Percentiles rank a stretch among this genome's conserved stretches.
Evolutionary conservation across 2,329 filamentous ascomycete species (phyloP).

Genomic region (Penicillium brasilianum): DNA sequence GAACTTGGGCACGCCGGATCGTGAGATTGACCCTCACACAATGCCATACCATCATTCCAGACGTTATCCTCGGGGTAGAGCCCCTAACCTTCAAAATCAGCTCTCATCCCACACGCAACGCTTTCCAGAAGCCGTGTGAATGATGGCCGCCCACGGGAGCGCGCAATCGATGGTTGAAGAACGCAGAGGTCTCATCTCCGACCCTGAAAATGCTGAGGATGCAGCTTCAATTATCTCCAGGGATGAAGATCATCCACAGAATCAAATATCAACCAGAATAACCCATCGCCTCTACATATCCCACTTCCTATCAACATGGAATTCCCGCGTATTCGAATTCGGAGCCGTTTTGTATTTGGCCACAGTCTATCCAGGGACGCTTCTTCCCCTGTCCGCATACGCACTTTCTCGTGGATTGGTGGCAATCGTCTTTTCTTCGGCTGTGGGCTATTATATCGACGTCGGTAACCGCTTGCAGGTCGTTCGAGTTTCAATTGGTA

Average conservation of each 20-base stretch:
- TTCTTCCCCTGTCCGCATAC: constrained; percentile 68
- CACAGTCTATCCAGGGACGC: constrained; percentile 57
- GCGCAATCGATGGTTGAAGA: background rate
- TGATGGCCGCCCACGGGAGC: background rate
- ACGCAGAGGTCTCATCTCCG: background rate
- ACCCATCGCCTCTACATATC: constrained; percentile 55
- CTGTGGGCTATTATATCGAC: constrained; percentile 56
- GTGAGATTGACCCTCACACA: background rate
- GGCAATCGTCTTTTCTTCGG: constrained; percentile 38
- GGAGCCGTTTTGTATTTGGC: constrained; percentile 61
- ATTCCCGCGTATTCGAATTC: constrained; percentile 64
- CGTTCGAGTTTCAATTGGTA: constrained; percentile 19
- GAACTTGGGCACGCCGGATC: background rate
- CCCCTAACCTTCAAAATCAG: background rate
- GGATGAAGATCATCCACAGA: background rate
- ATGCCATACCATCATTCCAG: background rate
- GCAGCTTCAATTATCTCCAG: background rate
- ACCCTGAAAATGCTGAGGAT: background rate
- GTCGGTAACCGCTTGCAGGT: constrained; percentile 17
- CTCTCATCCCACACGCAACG: too few relatives aligned
- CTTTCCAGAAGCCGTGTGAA: background rate
- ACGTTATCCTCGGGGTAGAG: background rate
- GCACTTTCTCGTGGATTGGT: constrained; percentile 63
- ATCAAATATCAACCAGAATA: background rate
- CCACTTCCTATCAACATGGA: constrained; percentile 65